These are phyloP conservation scores for Raffaelea arxii DNA, from an alignment of 2,329 filamentous ascomycete species.

Conservation along the genomic window DNA sequence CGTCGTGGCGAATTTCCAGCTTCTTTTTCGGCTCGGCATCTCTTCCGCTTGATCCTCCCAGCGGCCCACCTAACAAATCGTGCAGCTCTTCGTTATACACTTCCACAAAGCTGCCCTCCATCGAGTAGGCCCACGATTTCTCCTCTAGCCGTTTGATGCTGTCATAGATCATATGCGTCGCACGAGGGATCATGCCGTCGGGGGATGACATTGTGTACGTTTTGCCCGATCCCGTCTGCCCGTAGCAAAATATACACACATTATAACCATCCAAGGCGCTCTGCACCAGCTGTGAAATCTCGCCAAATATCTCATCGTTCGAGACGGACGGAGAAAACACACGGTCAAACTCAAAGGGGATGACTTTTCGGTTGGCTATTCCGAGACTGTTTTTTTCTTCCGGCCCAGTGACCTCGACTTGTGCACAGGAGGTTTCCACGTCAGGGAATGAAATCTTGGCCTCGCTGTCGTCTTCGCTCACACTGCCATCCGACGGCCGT, in stretches of 20 bases:
- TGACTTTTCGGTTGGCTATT: conserved; percentile 64
- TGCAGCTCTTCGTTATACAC: conserved; percentile 98
- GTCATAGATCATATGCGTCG: conserved; percentile 87
- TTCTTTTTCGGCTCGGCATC: conserved; percentile 69
- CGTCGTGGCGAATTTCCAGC: conserved; percentile 83
- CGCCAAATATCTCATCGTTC: conserved; percentile 84
- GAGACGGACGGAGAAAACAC: conserved; percentile 72
- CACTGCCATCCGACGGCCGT: conserved; percentile 58
- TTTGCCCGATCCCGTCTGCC: conserved; percentile 94
- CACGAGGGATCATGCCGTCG: conserved; percentile 91
- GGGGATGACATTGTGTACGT: conserved; percentile 88
- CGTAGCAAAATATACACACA: conserved; percentile 97
- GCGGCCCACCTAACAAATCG: conserved; percentile 56
- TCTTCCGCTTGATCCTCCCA: conserved; percentile 27
- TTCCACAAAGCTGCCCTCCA: conserved; percentile 92
- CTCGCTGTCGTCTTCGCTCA: conserved; percentile 46
- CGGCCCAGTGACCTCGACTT: conserved; percentile 74
- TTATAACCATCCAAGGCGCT: conserved; percentile 96
- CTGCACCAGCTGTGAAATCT: conserved; percentile 94
- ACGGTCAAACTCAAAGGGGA: conserved; percentile 84
- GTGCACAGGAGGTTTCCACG: conserved; percentile 73
- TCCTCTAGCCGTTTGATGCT: conserved; percentile 75
- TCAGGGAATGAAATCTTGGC: conserved; percentile 75
- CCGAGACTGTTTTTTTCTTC: conserved; percentile 77
- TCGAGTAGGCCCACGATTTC: conserved; percentile 88